Conservation (phyloP, 139 green algal genomes). For the Spirogloea muscicola region DNA sequence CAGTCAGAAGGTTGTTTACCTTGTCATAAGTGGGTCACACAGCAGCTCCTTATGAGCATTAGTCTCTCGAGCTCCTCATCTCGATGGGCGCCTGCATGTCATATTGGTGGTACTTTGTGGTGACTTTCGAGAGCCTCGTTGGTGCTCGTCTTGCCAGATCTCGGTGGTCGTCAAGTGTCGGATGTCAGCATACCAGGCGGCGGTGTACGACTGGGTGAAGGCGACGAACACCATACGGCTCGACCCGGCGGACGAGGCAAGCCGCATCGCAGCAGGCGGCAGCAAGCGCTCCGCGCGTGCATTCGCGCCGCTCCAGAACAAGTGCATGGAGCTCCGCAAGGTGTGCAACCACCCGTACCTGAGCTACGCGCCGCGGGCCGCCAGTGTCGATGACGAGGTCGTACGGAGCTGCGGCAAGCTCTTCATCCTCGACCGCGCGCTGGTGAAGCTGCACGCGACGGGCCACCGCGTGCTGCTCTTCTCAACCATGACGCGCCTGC, state of each 20-base stretch:
- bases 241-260: conserved; percentile 60
- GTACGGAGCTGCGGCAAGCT: conserved; percentile 67
- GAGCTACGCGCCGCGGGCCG: conserved; percentile 17
- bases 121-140: too few species aligned
- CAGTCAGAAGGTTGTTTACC: too few species aligned
- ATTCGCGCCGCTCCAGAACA: conserved; percentile 53
- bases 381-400: too few species aligned
- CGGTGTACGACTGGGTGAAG: conserved; percentile 88
- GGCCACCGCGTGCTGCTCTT: conserved; percentile 65
- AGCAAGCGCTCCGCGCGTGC: neutral
- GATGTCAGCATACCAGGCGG: conserved; percentile 72
- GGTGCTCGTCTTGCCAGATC: too few species aligned
- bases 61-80: too few species aligned
- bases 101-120: too few species aligned
- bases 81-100: too few species aligned
- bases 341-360: conserved; percentile 71
- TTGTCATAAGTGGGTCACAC: too few species aligned
- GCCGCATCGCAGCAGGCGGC: conserved; percentile 11
- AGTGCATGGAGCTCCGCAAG: conserved; percentile 69
- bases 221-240: conserved; percentile 72
- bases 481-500: conserved; percentile 61
- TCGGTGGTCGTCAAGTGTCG: conserved; percentile 57
- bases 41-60: too few species aligned
- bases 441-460: conserved; percentile 57
- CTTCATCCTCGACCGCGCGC: conserved; percentile 70